phyloP scores from a whole-genome alignment of 108 stramenopile genomes.

The Asterionellopsis glacialis region DNA sequence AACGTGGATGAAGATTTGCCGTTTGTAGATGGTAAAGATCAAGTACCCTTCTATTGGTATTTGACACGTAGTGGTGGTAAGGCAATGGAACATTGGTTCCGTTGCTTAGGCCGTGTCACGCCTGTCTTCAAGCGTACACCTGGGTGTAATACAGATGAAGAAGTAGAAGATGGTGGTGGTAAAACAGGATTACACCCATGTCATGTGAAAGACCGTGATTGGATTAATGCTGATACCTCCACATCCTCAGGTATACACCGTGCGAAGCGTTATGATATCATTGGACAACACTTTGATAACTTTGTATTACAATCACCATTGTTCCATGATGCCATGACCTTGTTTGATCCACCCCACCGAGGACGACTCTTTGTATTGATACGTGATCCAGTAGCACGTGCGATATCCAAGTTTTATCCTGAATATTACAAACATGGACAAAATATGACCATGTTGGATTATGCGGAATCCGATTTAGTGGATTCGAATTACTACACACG shows the following conservation, averaged over 20 bases:
- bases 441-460: slow-evolving; percentile 36
- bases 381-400: slow-evolving; percentile 45
- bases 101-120: slow-evolving; percentile 22
- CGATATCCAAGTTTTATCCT: slow-evolving; percentile 47
- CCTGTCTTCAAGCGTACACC: too few species aligned
- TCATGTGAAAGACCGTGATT: background rate
- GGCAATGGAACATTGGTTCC: slow-evolving; percentile 30
- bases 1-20: slow-evolving; percentile 4
- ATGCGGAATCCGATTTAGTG: slow-evolving; percentile 13
- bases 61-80: slow-evolving; percentile 35
- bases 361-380: slow-evolving; percentile 41
- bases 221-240: slow-evolving; percentile 3
- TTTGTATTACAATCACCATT: slow-evolving; percentile 24
- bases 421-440: slow-evolving; percentile 29
- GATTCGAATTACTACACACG: slow-evolving; percentile 5
- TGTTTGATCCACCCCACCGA: slow-evolving; percentile 19
- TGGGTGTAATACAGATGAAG: background rate
- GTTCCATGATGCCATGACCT: slow-evolving; percentile 16
- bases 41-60: slow-evolving; percentile 23
- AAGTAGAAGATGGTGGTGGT: slow-evolving; percentile 1
- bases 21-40: background rate
- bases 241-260: slow-evolving; percentile 13
- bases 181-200: slow-evolving; percentile 3
- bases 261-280: slow-evolving; percentile 19
- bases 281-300: slow-evolving; percentile 18